phyloP scores from a whole-genome alignment of 2,329 filamentous ascomycete species.

The Ceratocystis albifundus region DNA sequence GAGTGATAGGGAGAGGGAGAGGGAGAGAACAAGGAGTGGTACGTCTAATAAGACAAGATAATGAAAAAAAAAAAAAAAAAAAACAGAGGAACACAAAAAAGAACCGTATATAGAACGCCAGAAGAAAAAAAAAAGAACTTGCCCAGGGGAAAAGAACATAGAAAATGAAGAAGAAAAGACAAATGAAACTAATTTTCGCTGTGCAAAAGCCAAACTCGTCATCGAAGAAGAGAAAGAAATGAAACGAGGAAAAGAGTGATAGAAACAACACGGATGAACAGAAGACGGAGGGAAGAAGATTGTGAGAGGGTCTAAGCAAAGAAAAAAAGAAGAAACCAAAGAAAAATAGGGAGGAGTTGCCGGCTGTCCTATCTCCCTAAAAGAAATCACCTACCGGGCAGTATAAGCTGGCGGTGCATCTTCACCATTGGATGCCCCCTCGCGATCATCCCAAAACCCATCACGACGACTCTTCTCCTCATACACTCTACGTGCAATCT shows the following conservation, averaged over 20 bases:
- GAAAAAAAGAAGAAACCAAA: not conserved
- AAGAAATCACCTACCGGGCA: conserved; percentile 26
- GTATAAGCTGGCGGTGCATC: conserved; percentile 52
- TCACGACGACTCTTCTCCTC: conserved; percentile 61
- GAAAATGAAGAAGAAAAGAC: not conserved
- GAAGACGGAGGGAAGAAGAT: not conserved
- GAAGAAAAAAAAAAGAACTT: not conserved
- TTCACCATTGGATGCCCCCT: conserved; percentile 28
- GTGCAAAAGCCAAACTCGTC: conserved; percentile 8
- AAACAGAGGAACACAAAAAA: too few species aligned
- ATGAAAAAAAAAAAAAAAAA: not conserved
- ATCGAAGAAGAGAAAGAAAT: conserved; percentile 7
- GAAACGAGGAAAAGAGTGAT: too few species aligned
- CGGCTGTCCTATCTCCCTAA: not conserved
- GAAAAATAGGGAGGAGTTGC: not conserved
- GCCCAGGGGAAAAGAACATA: not conserved
- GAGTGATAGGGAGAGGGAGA: not conserved
- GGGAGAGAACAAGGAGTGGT: not conserved
- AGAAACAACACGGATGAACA: conserved; percentile 2
- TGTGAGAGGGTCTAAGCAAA: not conserved
- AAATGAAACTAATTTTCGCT: conserved; percentile 1
- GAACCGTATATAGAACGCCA: not conserved
- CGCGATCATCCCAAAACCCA: conserved; percentile 41
- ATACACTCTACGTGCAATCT: conserved; percentile 77
- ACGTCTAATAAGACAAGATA: not conserved